Percentiles rank a stretch among this genome's conserved stretches.
phyloP scores from a whole-genome alignment of 2,329 filamentous ascomycete species.

The Pseudogymnoascus sp. region DNA sequence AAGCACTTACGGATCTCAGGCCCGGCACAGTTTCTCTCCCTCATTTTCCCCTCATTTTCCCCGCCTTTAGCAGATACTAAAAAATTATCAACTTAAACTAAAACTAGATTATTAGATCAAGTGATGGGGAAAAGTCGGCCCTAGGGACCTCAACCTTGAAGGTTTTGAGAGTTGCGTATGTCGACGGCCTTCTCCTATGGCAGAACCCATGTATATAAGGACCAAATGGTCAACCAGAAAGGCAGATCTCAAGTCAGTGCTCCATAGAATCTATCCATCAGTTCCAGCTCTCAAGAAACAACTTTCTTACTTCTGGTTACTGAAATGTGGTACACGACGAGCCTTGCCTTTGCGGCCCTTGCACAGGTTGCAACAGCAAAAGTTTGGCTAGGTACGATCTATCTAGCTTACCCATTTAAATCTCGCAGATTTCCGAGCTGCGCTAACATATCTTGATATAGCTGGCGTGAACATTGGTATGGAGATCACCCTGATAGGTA shows the following conservation, averaged over 20 bases:
- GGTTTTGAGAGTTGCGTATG: background rate
- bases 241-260: background rate
- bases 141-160: background rate
- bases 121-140: background rate
- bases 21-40: too few relatives aligned
- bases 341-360: constrained; percentile 12
- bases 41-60: too few relatives aligned
- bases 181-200: background rate
- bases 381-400: background rate
- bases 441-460: background rate
- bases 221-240: background rate
- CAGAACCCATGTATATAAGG: background rate
- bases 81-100: too few relatives aligned
- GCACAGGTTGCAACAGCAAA: constrained; percentile 10
- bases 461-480: background rate
- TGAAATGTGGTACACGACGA: constrained; percentile 12
- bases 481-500: background rate
- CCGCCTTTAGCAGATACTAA: too few relatives aligned
- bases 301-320: background rate
- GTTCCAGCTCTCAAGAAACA: too few relatives aligned
- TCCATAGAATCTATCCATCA: background rate
- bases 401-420: background rate
- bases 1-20: too few relatives aligned
- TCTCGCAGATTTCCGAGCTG: background rate
- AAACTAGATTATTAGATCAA: too few relatives aligned